Percentiles rank a stretch among this genome's conserved stretches.
These are phyloP conservation scores for Corinectria fuckeliana DNA, from an alignment of 2,329 filamentous ascomycete species.

Conservation along the genomic window DNA sequence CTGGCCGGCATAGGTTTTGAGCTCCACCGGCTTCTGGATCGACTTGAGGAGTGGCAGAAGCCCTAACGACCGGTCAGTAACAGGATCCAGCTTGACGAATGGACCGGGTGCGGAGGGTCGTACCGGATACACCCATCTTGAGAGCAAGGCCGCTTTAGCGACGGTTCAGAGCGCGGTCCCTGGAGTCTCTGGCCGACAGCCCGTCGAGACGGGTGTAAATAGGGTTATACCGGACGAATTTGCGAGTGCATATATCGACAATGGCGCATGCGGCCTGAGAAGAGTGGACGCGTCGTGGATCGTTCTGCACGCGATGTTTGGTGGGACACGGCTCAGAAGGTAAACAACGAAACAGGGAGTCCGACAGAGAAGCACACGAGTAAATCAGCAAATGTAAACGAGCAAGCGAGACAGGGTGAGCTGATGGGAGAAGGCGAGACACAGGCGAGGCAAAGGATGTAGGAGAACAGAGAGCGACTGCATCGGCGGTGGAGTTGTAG, in stretches of 20 bases:
- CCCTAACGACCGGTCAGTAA: conserved; percentile 57
- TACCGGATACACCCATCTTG: conserved; percentile 49
- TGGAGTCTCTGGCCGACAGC: conserved; percentile 22
- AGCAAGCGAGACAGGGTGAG: conserved; percentile 7
- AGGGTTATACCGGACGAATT: conserved; percentile 25
- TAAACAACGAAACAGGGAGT: conserved; percentile 3
- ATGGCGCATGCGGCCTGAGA: conserved; percentile 19
- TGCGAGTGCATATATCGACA: conserved; percentile 24
- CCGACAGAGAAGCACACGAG: neutral
- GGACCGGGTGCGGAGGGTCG: neutral
- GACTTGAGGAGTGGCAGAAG: conserved; percentile 93
- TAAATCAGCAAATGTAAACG: conserved; percentile 4
- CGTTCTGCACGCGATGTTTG: conserved; percentile 31
- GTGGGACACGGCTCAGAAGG: conserved; percentile 7
- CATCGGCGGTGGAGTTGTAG: conserved; percentile 12
- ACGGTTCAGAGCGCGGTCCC: conserved; percentile 14
- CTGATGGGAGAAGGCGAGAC: neutral
- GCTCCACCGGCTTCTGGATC: conserved; percentile 85
- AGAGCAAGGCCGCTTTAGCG: conserved; percentile 17
- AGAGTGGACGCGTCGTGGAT: conserved; percentile 28
- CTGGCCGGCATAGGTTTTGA: conserved; percentile 87
- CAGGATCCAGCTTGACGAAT: neutral
- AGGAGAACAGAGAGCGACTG: conserved; percentile 1
- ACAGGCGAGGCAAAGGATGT: neutral
- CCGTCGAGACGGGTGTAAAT: conserved; percentile 26